These are phyloP conservation scores for Borovskyia barvae DNA, from an alignment of 208 protist species.

Conservation along the genomic window DNA sequence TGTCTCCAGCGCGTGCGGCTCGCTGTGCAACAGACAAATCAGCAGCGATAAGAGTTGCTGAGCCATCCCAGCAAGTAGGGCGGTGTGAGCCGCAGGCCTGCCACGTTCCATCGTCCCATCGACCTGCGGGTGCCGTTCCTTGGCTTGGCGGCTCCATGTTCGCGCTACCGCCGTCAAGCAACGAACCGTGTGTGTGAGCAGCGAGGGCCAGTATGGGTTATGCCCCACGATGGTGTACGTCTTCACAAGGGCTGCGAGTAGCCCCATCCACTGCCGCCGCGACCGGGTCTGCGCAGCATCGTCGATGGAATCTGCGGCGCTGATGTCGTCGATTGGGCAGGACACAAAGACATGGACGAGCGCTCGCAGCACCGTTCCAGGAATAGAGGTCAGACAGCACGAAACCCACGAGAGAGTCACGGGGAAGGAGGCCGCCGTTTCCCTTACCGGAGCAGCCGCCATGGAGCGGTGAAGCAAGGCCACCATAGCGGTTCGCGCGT, in stretches of 20 bases:
- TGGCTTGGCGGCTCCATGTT: slow-evolving; percentile 5
- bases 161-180: slow-evolving; percentile 2
- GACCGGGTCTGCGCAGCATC: no score
- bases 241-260: slow-evolving; percentile 22
- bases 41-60: slow-evolving; percentile 18
- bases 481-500: slow-evolving; percentile 44
- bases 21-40: slow-evolving; percentile 22
- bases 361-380: slow-evolving; percentile 54
- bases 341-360: slow-evolving; percentile 59
- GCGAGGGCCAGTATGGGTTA: slow-evolving; percentile 69
- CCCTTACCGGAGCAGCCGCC: not conserved
- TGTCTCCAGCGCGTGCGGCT: slow-evolving; percentile 15
- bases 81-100: not conserved
- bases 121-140: not conserved
- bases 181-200: slow-evolving; percentile 31
- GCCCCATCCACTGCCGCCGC: slow-evolving; percentile 9
- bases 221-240: slow-evolving; percentile 44
- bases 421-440: slow-evolving; percentile 1
- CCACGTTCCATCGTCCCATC: not conserved
- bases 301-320: slow-evolving; percentile 1
- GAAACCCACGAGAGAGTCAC: slow-evolving; percentile 33
- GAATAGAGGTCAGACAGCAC: slow-evolving; percentile 38
- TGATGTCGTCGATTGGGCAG: slow-evolving; percentile 23
- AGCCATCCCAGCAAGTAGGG: not conserved
- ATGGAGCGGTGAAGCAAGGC: slow-evolving; percentile 42